These are phyloP conservation scores for Eucalyptus victrix DNA, from an alignment of 345 rosid species.

Conservation along the genomic window DNA sequence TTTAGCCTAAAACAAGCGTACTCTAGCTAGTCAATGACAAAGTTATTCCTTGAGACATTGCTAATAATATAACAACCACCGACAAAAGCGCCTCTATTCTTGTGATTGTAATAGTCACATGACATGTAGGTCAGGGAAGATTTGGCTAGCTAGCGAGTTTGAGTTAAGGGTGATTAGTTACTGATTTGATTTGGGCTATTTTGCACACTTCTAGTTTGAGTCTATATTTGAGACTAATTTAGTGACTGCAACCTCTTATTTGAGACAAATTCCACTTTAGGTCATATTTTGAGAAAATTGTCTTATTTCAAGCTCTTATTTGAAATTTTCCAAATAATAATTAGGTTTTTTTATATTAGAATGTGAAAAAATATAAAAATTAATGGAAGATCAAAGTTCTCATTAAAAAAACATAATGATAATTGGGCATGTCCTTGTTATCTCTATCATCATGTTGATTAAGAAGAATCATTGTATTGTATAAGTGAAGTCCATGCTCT, in stretches of 20 bases:
- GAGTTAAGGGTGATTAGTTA: background rate
- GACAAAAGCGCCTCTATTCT: background rate
- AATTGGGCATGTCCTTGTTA: background rate
- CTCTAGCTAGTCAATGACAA: no score
- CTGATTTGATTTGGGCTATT: no score
- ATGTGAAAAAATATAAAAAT: background rate
- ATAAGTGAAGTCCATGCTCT: background rate
- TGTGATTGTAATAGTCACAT: background rate
- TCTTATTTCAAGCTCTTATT: background rate
- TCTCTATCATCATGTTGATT: background rate
- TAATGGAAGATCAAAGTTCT: background rate
- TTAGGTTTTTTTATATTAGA: background rate
- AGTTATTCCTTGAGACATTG: background rate
- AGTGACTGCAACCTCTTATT: accelerated
- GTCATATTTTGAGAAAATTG: accelerated
- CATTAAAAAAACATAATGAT: background rate
- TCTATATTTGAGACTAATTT: background rate
- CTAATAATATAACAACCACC: background rate
- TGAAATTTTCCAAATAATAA: background rate
- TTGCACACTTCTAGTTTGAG: no score
- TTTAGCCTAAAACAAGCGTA: background rate
- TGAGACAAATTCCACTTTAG: background rate
- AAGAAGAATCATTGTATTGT: background rate
- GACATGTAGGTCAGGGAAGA: background rate
- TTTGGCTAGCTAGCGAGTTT: accelerated